Evolutionary conservation across 345 rosid genomes (phyloP).

Genomic region (Citropsis articulata): DNA sequence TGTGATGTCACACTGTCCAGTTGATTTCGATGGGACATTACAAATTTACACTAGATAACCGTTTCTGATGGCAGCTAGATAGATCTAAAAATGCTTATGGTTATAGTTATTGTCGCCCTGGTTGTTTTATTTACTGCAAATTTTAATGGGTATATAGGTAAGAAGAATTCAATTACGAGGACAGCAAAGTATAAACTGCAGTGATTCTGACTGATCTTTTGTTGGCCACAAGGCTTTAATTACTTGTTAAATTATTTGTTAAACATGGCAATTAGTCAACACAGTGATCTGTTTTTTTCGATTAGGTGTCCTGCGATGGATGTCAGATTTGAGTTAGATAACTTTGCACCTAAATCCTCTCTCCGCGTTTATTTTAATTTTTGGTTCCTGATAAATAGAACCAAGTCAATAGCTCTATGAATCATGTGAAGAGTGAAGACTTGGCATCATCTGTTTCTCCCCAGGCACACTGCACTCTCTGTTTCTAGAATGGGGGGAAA

Average conservation of each 20-base stretch:
- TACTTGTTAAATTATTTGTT: neutral
- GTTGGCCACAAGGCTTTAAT: neutral
- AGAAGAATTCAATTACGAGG: neutral
- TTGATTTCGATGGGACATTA: neutral
- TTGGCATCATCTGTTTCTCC: neutral
- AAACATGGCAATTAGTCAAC: slow-evolving; percentile 3
- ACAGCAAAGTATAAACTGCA: too few species aligned
- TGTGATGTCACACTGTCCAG: too few species aligned
- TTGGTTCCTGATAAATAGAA: neutral
- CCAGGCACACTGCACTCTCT: neutral
- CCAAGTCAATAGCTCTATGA: neutral
- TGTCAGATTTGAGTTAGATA: neutral
- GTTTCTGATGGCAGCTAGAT: neutral
- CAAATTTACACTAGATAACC: neutral
- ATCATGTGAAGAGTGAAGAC: neutral
- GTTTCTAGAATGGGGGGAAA: neutral
- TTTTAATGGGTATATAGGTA: neutral
- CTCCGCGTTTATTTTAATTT: neutral
- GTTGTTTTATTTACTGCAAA: neutral
- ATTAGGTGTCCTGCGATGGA: slow-evolving; percentile 11
- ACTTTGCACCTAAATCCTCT: neutral
- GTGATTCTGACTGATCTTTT: neutral
- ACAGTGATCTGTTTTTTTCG: neutral
- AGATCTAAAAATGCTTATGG: neutral
- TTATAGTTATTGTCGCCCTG: neutral